Conservation (phyloP, 1,284 basidiomycete genomes). For the Sanghuangporus sanghuang region DNA sequence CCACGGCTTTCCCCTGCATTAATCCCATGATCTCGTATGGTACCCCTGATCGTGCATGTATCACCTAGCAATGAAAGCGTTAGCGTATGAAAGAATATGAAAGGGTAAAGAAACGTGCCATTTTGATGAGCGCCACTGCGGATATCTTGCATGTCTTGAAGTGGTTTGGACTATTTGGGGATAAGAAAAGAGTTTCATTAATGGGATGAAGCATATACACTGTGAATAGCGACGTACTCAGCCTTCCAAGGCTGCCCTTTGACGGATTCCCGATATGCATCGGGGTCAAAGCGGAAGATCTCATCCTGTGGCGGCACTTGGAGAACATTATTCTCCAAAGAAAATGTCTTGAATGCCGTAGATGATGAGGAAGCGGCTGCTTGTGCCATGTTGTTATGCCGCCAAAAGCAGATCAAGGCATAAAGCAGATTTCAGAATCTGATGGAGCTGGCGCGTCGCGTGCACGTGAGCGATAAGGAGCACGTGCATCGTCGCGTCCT, state of each 20-base stretch:
- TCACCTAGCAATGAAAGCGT: constrained; percentile 55
- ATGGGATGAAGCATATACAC: neutral
- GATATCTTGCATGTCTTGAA: constrained; percentile 95
- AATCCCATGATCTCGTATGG: constrained; percentile 99
- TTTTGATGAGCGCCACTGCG: constrained; percentile 94
- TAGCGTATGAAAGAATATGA: neutral
- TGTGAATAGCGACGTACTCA: constrained; percentile 55
- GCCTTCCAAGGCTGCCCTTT: constrained; percentile 79
- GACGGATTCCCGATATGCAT: constrained; percentile 67
- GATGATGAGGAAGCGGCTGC: constrained; percentile 17
- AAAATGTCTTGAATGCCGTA: constrained; percentile 79
- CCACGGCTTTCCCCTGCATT: constrained; percentile 96
- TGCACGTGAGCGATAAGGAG: neutral
- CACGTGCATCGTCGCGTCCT: neutral
- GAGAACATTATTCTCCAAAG: constrained; percentile 74
- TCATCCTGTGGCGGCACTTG: constrained; percentile 71
- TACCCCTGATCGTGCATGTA: constrained; percentile 95
- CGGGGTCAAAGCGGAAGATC: constrained; percentile 77
- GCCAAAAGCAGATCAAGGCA: neutral
- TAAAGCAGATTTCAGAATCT: neutral
- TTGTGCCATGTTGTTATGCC: neutral
- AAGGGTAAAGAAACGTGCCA: constrained; percentile 51
- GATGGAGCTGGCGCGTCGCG: neutral
- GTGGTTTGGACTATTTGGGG: constrained; percentile 68
- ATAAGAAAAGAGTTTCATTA: constrained; percentile 4